These are phyloP conservation scores for Hyaloscypha finlandica DNA, from an alignment of 495 filamentous ascomycete genomes.

Conservation along the genomic window DNA sequence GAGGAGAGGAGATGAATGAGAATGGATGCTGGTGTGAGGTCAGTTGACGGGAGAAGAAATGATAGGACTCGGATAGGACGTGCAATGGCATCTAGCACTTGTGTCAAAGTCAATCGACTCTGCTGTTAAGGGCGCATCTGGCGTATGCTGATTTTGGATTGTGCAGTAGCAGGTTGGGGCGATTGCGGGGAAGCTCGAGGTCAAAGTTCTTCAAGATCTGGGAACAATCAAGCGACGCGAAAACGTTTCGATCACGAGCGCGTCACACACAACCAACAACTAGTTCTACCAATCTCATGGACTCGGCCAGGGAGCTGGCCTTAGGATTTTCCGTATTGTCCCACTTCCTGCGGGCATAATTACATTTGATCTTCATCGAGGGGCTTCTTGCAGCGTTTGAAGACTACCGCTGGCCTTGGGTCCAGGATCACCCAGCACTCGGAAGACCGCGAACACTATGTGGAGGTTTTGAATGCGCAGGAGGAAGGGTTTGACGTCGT, in stretches of 20 bases:
- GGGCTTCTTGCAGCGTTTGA: neutral
- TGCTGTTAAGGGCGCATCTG: neutral
- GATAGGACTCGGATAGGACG: neutral
- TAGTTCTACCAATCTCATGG: neutral
- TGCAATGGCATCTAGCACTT: constrained; percentile 28
- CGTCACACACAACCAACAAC: neutral
- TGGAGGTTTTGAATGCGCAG: neutral
- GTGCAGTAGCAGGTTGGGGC: neutral
- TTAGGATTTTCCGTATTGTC: neutral
- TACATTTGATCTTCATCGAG: neutral
- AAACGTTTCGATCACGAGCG: neutral
- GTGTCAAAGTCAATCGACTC: constrained; percentile 1
- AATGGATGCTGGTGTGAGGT: constrained; percentile 16
- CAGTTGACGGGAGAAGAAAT: neutral
- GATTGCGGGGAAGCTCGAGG: neutral
- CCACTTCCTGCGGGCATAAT: neutral
- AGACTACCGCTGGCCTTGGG: neutral
- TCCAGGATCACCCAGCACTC: neutral
- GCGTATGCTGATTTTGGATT: neutral
- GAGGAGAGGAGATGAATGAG: constrained; percentile 6
- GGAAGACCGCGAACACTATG: neutral
- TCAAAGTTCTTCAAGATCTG: neutral
- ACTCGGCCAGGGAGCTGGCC: neutral
- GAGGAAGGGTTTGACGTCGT: neutral
- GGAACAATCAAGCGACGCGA: neutral